Evolutionary conservation across 2,329 filamentous ascomycete genomes (phyloP).

Genomic region (Arthrocladium fulminans): DNA sequence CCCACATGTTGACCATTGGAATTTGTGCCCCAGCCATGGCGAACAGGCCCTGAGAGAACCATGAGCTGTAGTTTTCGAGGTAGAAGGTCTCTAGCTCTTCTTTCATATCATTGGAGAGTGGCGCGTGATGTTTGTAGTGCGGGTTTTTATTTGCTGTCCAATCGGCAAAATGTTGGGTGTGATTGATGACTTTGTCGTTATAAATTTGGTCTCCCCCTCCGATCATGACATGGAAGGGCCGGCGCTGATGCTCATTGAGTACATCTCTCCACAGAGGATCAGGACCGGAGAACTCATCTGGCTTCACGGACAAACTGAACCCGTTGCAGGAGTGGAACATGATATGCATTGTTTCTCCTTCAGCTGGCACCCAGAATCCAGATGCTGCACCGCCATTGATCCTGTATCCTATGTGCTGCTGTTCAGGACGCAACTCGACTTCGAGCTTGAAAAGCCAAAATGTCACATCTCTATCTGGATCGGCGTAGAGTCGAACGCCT

Average conservation of each 20-base stretch:
- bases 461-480: conserved; percentile 75
- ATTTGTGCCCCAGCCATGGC: conserved; percentile 89
- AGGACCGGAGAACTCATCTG: conserved; percentile 76
- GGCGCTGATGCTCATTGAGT: conserved; percentile 79
- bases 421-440: conserved; percentile 67
- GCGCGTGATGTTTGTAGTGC: conserved; percentile 65
- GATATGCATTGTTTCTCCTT: conserved; percentile 84
- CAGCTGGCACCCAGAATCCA: conserved; percentile 89
- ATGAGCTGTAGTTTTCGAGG: conserved; percentile 77
- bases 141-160: conserved; percentile 79
- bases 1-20: conserved; percentile 96
- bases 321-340: conserved; percentile 99
- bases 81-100: conserved; percentile 84
- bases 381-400: conserved; percentile 85
- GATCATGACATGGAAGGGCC: conserved; percentile 96
- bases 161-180: conserved; percentile 67
- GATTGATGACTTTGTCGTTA: conserved; percentile 72
- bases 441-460: conserved; percentile 98
- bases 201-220: conserved; percentile 96
- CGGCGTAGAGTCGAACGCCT: conserved; percentile 72
- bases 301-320: conserved; percentile 71
- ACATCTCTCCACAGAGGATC: conserved; percentile 97
- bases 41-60: conserved; percentile 95
- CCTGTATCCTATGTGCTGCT: conserved; percentile 85
- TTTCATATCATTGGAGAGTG: conserved; percentile 74